These are phyloP conservation scores for Penicillium sp. DNA, from an alignment of 2,329 filamentous ascomycete genomes.

Conservation along the genomic window DNA sequence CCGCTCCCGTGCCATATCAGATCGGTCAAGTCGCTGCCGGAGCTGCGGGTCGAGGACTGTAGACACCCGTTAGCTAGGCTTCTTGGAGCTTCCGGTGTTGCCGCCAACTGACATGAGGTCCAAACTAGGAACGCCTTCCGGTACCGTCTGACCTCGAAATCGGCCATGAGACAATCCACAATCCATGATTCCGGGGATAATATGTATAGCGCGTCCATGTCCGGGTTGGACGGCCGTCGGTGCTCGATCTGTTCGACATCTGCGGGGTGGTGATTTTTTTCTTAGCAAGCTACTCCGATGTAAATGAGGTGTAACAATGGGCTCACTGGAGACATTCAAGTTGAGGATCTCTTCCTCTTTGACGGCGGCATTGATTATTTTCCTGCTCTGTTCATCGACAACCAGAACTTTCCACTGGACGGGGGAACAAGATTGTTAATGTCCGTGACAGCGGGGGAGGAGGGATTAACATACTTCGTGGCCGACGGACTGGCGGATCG, in stretches of 20 bases:
- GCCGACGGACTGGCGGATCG: constrained; percentile 74
- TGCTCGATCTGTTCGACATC: constrained; percentile 95
- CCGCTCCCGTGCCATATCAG: constrained; percentile 66
- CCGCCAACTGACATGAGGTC: constrained; percentile 62
- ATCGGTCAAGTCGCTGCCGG: constrained; percentile 73
- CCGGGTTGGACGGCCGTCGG: constrained; percentile 74
- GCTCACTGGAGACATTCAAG: constrained; percentile 88
- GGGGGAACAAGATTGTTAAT: constrained; percentile 24
- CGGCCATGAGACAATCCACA: constrained; percentile 89
- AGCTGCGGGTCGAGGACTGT: constrained; percentile 68
- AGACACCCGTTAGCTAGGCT: constrained; percentile 20
- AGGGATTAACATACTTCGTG: constrained; percentile 64
- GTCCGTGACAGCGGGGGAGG: constrained; percentile 25
- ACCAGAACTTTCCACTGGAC: constrained; percentile 94
- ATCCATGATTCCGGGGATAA: constrained; percentile 83
- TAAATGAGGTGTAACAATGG: not conserved
- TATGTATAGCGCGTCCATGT: constrained; percentile 94
- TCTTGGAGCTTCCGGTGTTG: constrained; percentile 1
- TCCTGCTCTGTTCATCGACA: constrained; percentile 78
- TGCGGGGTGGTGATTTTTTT: constrained; percentile 14
- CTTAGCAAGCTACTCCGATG: constrained; percentile 11
- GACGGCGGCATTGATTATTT: constrained; percentile 84
- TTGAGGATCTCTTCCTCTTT: constrained; percentile 97
- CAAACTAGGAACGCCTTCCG: constrained; percentile 78
- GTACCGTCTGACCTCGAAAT: constrained; percentile 84